phyloP scores from a whole-genome alignment of 257 asterid species.

The Linaria vulgaris region DNA sequence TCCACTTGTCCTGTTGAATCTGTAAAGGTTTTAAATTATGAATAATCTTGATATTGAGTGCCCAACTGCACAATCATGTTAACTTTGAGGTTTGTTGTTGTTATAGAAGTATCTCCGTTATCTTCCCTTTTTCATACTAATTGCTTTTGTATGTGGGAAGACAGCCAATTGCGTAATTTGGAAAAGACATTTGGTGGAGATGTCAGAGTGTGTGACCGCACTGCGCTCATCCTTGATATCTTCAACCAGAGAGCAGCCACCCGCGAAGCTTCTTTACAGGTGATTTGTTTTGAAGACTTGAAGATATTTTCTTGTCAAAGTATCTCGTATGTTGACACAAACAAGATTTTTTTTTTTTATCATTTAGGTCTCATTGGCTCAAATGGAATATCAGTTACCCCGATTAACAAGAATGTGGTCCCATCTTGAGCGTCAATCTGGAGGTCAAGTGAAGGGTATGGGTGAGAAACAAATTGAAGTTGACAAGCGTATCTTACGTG shows the following conservation, averaged over 20 bases:
- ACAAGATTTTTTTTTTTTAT: constrained; percentile 9
- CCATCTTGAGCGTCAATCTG: constrained; percentile 98
- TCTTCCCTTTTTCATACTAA: constrained; percentile 12
- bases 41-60: background rate
- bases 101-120: constrained; percentile 3
- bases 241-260: constrained; percentile 96
- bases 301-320: constrained; percentile 8
- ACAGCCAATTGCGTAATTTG: constrained; percentile 86
- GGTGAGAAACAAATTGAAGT: constrained; percentile 99
- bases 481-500: constrained; percentile 90
- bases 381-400: constrained; percentile 95
- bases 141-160: constrained; percentile 30
- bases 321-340: constrained; percentile 23
- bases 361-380: constrained; percentile 90
- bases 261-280: constrained; percentile 96
- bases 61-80: constrained; percentile 8
- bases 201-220: constrained; percentile 95
- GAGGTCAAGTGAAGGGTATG: constrained; percentile 99
- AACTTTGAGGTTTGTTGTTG: background rate
- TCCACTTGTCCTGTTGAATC: constrained; percentile 11
- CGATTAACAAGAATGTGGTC: constrained; percentile 95
- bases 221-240: constrained; percentile 95
- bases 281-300: constrained; percentile 18
- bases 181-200: constrained; percentile 86
- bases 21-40: background rate